Evolutionary conservation across 2,329 filamentous ascomycete genomes (phyloP).

Genomic region (Calonectria crousiana): DNA sequence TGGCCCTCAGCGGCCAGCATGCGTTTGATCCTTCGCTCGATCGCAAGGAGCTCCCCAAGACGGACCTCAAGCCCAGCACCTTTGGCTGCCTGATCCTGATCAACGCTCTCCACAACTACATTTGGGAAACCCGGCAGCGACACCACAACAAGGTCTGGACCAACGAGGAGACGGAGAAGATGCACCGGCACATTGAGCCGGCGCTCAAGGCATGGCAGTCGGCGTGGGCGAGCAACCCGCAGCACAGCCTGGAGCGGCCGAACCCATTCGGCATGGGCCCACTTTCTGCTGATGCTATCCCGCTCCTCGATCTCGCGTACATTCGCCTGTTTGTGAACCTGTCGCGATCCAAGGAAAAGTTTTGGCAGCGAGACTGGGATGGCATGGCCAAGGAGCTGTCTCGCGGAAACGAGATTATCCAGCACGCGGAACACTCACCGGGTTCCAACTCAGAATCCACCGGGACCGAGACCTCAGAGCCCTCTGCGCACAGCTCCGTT

Average conservation of each 20-base stretch:
- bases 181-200: slow-evolving; percentile 95
- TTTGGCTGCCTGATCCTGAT: slow-evolving; percentile 94
- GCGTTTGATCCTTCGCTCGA: slow-evolving; percentile 32
- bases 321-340: slow-evolving; percentile 93
- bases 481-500: slow-evolving; percentile 58
- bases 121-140: slow-evolving; percentile 95
- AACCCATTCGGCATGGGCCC: slow-evolving; percentile 87
- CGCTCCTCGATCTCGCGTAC: slow-evolving; percentile 90
- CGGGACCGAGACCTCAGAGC: slow-evolving; percentile 59
- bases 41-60: slow-evolving; percentile 62
- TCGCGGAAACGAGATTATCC: slow-evolving; percentile 79
- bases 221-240: slow-evolving; percentile 88
- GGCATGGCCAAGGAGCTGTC: slow-evolving; percentile 90
- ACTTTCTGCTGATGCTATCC: slow-evolving; percentile 90
- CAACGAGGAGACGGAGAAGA: slow-evolving; percentile 90
- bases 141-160: slow-evolving; percentile 93
- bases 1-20: slow-evolving; percentile 39
- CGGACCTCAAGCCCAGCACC: slow-evolving; percentile 83
- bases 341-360: slow-evolving; percentile 90
- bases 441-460: slow-evolving; percentile 60
- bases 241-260: slow-evolving; percentile 85
- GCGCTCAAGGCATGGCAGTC: slow-evolving; percentile 94
- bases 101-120: slow-evolving; percentile 96
- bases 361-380: slow-evolving; percentile 95
- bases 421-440: slow-evolving; percentile 76